Evolutionary conservation across 2,329 filamentous ascomycete species (phyloP), one percentile per base, ranked within the genome.

Genomic region (Stagonosporopsis cucurbitacearum): DNA sequence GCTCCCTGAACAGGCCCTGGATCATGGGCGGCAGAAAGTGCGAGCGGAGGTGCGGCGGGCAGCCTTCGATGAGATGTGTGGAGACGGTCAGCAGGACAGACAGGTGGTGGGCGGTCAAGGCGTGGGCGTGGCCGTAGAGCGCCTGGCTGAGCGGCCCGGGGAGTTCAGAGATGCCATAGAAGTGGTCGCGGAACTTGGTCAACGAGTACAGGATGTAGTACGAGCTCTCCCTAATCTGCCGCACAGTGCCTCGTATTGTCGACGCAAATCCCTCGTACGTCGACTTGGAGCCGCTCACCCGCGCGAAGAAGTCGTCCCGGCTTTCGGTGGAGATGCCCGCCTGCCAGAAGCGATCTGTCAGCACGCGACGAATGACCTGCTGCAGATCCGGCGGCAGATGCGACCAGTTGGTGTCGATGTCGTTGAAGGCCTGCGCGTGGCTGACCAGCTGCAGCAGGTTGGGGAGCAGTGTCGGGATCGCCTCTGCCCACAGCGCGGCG

Each of bases 291-390:
- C 92, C 90, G 52, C 92, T 87, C 2, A 99, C 94, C 36, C 91
- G 86, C 28, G 92, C 90, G 75, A 97, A 98, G 73, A 99, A 99
- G 55, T 98, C 94, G 60, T 98, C 95, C 73, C 95, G 92, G 66
- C 91, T 98, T 23, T 96, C 95, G 59, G 89, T 90, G 0, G 95
- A 98, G 46, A 99, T 99, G 9, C 95, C 95, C 6, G 93, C 92
- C 80, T 99, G 95, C 95, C 95, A 99, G 74, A 99, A 99, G 22
- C 95, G 85, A 75, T 99, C 95, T 13, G 92, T 96, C 20, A 99
- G 79, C 19, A 98, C 92, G 20, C 91, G 86, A 39, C 87, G 85
- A 35, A 98, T 90, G 48, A 96, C 86, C 5, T 83, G 79, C 55
- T 88, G 88, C 81, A 96, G 88, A 37, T 96, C 91, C 11, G 80